A percentile compares a stretch with the other conserved stretches of the same genome.
Conservation (phyloP, 1,139 yeast genomes). For the Lodderomyces beijingensis region DNA sequence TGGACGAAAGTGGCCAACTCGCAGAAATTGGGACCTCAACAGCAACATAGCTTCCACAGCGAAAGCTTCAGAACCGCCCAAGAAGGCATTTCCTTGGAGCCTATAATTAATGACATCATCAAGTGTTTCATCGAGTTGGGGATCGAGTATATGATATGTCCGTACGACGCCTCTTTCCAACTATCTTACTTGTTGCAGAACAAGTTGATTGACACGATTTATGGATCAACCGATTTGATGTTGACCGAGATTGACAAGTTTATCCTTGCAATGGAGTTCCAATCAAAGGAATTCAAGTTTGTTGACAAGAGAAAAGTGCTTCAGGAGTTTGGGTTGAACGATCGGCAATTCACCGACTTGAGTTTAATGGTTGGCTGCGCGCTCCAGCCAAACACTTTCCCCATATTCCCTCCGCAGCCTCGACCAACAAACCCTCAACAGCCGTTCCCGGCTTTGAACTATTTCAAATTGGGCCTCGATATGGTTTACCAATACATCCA, state of each 20-base stretch:
- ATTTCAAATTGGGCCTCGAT: slow-evolving; percentile 42
- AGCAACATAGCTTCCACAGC: slow-evolving; percentile 19
- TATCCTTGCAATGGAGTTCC: slow-evolving; percentile 68
- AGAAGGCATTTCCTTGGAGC: slow-evolving; percentile 44
- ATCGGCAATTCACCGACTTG: slow-evolving; percentile 70
- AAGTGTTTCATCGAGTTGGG: slow-evolving; percentile 52
- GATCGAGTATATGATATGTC: slow-evolving; percentile 72
- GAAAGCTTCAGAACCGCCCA: slow-evolving; percentile 45
- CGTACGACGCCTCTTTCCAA: slow-evolving; percentile 80
- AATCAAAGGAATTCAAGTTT: slow-evolving; percentile 59
- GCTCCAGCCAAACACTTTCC: slow-evolving; percentile 64
- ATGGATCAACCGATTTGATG: slow-evolving; percentile 79
- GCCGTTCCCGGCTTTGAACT: slow-evolving; percentile 41
- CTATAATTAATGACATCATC: slow-evolving; percentile 54
- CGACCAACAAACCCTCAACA: slow-evolving; percentile 32
- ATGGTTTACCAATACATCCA: slow-evolving; percentile 36
- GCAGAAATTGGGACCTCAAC: slow-evolving; percentile 13
- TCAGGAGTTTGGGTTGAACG: slow-evolving; percentile 54
- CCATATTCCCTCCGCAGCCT: slow-evolving; percentile 51
- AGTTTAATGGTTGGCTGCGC: slow-evolving; percentile 76
- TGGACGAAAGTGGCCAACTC: slow-evolving; percentile 40
- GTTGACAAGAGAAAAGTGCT: slow-evolving; percentile 59
- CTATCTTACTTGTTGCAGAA: slow-evolving; percentile 62
- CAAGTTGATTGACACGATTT: slow-evolving; percentile 65
- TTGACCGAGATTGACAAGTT: slow-evolving; percentile 65